Conservation (phyloP, 345 rosid species). For the Hypericum perforatum region DNA sequence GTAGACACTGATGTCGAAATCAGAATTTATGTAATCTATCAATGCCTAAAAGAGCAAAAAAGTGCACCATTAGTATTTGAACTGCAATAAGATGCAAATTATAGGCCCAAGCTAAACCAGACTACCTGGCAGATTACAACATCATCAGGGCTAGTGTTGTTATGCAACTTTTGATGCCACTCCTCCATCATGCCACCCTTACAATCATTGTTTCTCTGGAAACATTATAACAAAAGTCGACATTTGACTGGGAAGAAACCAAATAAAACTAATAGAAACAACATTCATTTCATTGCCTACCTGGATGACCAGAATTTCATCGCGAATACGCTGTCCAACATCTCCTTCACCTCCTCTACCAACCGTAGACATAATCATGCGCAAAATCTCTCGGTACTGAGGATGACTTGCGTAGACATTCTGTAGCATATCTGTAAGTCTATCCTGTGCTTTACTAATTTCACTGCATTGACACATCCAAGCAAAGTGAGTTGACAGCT, state of each 20-base stretch:
- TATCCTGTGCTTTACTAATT: constrained; percentile 93
- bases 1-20: constrained; percentile 69
- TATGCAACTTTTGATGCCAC: constrained; percentile 99
- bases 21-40: constrained; percentile 65
- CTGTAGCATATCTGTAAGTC: constrained; percentile 77
- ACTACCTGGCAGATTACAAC: constrained; percentile 91
- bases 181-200: constrained; percentile 99
- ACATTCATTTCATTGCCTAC: constrained; percentile 35
- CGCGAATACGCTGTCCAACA: constrained; percentile 98
- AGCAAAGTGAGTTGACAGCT: not conserved
- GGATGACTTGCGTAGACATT: constrained; percentile 45
- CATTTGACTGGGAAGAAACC: constrained; percentile 3
- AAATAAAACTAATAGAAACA: constrained; percentile 8
- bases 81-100: constrained; percentile 1
- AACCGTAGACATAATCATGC: constrained; percentile 89
- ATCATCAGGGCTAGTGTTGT: constrained; percentile 99
- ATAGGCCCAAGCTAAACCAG: constrained; percentile 12
- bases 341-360: constrained; percentile 99
- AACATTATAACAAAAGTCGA: constrained; percentile 8
- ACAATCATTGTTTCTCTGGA: constrained; percentile 86
- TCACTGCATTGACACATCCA: constrained; percentile 46
- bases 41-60: constrained; percentile 59
- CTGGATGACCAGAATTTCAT: constrained; percentile 95
- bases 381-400: constrained; percentile 59
- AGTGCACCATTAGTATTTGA: constrained; percentile 2